phyloP scores from a whole-genome alignment of 2,329 filamentous ascomycete species.

The Colletotrichum siamense region DNA sequence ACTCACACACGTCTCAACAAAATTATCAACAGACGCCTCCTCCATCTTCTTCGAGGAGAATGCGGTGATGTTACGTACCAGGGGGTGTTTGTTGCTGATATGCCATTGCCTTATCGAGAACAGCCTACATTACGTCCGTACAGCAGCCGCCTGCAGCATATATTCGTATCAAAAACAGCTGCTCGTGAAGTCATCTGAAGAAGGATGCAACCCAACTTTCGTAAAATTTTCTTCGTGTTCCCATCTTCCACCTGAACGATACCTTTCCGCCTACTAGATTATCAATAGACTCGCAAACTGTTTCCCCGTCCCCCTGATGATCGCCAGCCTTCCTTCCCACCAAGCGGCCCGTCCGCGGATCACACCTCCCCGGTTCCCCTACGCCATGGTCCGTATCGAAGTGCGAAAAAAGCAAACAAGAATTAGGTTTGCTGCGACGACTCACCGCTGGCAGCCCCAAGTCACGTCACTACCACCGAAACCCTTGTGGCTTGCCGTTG shows the following conservation, averaged over 20 bases:
- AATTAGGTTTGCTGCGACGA: not conserved
- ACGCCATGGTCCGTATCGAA: not conserved
- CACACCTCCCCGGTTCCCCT: not conserved
- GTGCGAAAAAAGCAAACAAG: not conserved
- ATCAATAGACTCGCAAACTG: not conserved
- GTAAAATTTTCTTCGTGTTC: not conserved
- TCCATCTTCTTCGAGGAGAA: not conserved
- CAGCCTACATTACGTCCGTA: conserved; percentile 5
- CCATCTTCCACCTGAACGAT: not conserved
- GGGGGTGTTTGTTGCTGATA: not conserved
- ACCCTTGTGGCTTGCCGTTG: not conserved
- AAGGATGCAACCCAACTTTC: not conserved
- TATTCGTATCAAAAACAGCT: not conserved
- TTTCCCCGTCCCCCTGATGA: not conserved
- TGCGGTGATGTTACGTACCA: not conserved
- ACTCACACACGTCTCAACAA: not conserved
- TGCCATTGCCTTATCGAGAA: not conserved
- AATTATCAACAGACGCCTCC: not conserved
- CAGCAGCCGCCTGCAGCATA: not conserved
- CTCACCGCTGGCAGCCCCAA: not conserved
- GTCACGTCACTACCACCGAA: not conserved
- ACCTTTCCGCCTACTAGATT: not conserved
- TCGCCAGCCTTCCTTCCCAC: not conserved
- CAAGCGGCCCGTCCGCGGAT: not conserved
- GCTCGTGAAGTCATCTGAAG: not conserved